Base-by-base conservation (phyloP, 2,329 filamentous ascomycete species). In the Pseudogymnoascus sp. region DNA sequence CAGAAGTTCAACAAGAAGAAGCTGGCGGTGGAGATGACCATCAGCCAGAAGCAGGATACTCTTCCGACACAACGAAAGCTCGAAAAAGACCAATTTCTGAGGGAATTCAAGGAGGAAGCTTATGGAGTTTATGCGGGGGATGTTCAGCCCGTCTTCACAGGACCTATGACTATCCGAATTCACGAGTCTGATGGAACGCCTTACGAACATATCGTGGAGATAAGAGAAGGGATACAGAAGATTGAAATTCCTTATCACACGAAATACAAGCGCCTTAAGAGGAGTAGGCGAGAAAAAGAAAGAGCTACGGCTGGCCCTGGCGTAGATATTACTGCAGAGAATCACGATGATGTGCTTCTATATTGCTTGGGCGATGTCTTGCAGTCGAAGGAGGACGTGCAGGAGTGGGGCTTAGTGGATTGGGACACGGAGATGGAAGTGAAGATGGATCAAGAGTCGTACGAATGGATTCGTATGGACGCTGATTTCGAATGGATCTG, bases 401-500 rank as follows among this genome's bases (percentile, higher is more conserved):
- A 84, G 59, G 85, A 90, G 42, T 99, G 94, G 93, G 86, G 83
- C 60, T 80, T 99, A 5, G 84, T 86, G 5, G 93, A 97, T 66
- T 99, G 93, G 92, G 87, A 89, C 58, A 84, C 88, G 64, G 90
- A 95, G 61, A 90, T 93, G 13, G 92, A 97, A 74, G 83, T 88
- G 36, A 87, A 86, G 69, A 97, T 99, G 92, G 91, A 94, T 62
- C 86, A 92, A 66, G 94, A 99, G 72, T 96, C 91, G 0, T 99
- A 97, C 70, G 94, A 99, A 73, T 99, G 95, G 94, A 96, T 99
- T 68, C 88, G 94, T 18, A 89, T 97, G 76, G 94, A 99, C 74
- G 92, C 93, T 13, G 95, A 99, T 74, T 97, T 97, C 68, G 94
- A 99, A 73, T 99, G 94, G 94, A 87, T 97, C 63, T 94, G 89